Base-by-base conservation (phyloP, 176 grass and related monocot genomes). In the Oryza glumipatula region DNA sequence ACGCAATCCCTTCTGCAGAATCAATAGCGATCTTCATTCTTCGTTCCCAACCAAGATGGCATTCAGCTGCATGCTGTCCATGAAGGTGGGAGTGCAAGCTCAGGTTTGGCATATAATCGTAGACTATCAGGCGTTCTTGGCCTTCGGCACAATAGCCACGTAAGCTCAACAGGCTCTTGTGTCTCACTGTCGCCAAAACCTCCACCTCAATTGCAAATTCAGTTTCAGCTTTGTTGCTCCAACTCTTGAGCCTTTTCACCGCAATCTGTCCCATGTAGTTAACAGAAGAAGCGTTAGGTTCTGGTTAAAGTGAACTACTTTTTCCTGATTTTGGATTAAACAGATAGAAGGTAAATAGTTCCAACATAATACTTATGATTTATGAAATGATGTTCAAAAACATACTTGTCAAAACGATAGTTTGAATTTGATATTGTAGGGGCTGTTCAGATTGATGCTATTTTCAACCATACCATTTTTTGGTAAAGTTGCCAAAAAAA, bases 171-270 rank as follows among this genome's bases (percentile, higher is more conserved):
- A 97, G 86, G 68, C 89, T 97, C 72, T 89, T 94, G 76, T 97
- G 92, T 41, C 92, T 82, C 45, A 97, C 89, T 84, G 81, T 82
- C 67, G 89, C 94, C 66, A 97, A 86, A 68, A 97, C 84, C 89
- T 92, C 83, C 11, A 97, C 85, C 85, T 97, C 94, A 0, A 90
- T 75, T 10, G 90, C 76, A 84, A 97, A 97, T 80, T 97, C 92
- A 44, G 65, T 88, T 88, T 97, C 95, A 38, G 95, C 95, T 76
- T 86, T 97, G 90, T 92, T 94, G 82, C 95, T 97, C 95, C 95
- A 97, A 67, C 91, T 90, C 83, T 91, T 97, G 51, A 97, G 88
- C 84, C 95, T 93, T 79, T 97, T 97, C 44, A 94, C 95, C 0
- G 95, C 95, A 86, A 97, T 93, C 95, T 97, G 75, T 80, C 73